phyloP scores from a whole-genome alignment of 2,329 filamentous ascomycete genomes.

The Monascus ruber region DNA sequence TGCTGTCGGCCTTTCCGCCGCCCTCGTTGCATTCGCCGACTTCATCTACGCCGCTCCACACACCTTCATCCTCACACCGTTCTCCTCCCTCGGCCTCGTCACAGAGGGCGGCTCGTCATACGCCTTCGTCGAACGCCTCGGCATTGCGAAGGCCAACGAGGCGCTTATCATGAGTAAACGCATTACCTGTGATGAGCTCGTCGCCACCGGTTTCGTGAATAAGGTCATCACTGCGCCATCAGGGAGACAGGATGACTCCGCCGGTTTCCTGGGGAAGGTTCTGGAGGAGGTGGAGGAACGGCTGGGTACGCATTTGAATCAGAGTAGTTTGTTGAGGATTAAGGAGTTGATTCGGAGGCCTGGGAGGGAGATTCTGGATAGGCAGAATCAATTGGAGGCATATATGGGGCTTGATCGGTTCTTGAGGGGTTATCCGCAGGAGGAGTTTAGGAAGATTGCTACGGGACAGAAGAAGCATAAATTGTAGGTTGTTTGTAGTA shows the following conservation, averaged over 20 bases:
- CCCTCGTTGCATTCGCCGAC: constrained; percentile 71
- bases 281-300: constrained; percentile 69
- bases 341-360: constrained; percentile 72
- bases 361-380: constrained; percentile 60
- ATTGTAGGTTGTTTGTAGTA: constrained; percentile 40
- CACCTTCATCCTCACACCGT: constrained; percentile 81
- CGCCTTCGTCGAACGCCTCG: constrained; percentile 69
- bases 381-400: constrained; percentile 70
- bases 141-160: constrained; percentile 75
- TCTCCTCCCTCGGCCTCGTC: constrained; percentile 79
- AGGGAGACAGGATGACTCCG: constrained; percentile 49
- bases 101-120: constrained; percentile 73
- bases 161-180: constrained; percentile 82
- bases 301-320: constrained; percentile 67
- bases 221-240: constrained; percentile 55
- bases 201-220: constrained; percentile 73
- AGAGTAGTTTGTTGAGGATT: constrained; percentile 67
- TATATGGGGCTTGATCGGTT: constrained; percentile 79
- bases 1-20: constrained; percentile 76
- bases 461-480: constrained; percentile 90
- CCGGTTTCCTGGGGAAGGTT: constrained; percentile 59
- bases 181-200: constrained; percentile 61
- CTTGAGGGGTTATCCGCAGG: constrained; percentile 66
- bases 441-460: constrained; percentile 77
- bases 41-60: constrained; percentile 81